Base-by-base conservation (phyloP, 73 alveolate species). In the Paraurostyla sp. region DNA sequence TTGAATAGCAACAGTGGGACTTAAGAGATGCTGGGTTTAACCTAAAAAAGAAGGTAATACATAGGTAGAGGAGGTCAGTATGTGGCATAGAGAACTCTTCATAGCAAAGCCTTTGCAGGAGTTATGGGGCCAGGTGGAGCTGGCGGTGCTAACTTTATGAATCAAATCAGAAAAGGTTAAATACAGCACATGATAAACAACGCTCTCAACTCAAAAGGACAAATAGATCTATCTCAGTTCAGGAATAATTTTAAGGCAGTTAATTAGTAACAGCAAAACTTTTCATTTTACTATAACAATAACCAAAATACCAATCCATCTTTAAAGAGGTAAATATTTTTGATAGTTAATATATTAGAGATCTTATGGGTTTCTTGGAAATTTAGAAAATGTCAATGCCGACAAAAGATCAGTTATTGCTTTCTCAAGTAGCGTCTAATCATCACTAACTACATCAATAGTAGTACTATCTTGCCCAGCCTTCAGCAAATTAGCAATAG, bases 71-170 rank as follows among this genome's bases (percentile, higher is more conserved):
- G 7, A 52, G 33, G 33, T 9, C 13, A 20, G 9, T 20, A 52
- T 52, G 9, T 52, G 11, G 69, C 23, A 9, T 18, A 52, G 69
- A 52, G 69, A n/a, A 18, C 69, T 9, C 23, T 52, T 6, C 69
- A 69, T 43, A 69, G 85, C 38, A 33, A 42, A 25, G 85, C 85
- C 7, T 69, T 69, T 36, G 85, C 85, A 11, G 85, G 85, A 3
- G 27, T 69, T 36, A 20, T 69, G 2, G 85, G 85, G 18, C 85
- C 85, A 11, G 85, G 85, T 11, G 85, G 85, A 3, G 85, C 85
- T 13, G 85, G 85, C 2, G 85, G 85, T 4, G 42, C 58, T 3
- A 69, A 42, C 27, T 69, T 69, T 43, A 36, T 69, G 65, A 41
- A 41, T 36, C 38, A 32, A 18, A 69, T 40, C 3, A 69, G 40